Percentiles rank a stretch among this genome's conserved stretches.
Conservation (phyloP, 495 filamentous ascomycete genomes). For the Aspergillus nidulans region DNA sequence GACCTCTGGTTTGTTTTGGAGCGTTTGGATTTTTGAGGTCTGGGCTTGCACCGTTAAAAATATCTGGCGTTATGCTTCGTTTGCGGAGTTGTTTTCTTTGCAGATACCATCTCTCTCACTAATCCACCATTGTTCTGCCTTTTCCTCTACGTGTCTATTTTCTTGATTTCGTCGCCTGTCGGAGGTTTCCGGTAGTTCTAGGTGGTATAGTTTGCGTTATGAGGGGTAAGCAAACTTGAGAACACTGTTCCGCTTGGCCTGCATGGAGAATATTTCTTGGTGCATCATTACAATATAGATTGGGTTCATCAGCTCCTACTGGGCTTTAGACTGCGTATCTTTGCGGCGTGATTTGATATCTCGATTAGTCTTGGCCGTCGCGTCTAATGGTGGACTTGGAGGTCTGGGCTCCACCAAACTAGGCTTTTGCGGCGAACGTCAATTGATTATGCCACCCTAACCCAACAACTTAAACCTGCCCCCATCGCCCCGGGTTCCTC, state of each 20-base stretch:
- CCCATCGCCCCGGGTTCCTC: conserved; percentile 12
- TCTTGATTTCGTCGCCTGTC: conserved; percentile 16
- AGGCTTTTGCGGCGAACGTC: conserved; percentile 23
- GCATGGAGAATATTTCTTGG: not conserved
- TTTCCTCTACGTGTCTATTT: too few species aligned
- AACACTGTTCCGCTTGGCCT: not conserved
- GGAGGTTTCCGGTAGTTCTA: not conserved
- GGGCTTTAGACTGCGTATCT: not conserved
- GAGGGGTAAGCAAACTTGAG: not conserved
- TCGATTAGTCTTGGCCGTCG: conserved; percentile 7
- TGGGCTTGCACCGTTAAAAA: conserved; percentile 14
- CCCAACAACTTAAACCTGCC: conserved; percentile 4
- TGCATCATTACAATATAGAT: conserved; percentile 6
- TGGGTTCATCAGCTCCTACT: not conserved
- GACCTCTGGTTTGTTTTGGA: conserved; percentile 10
- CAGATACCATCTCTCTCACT: conserved; percentile 22
- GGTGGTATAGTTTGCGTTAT: conserved; percentile 4
- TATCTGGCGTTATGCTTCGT: conserved; percentile 14
- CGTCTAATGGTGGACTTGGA: conserved; percentile 10
- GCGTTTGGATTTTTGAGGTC: conserved; percentile 15
- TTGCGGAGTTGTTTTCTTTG: conserved; percentile 8
- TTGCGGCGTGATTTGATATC: conserved; percentile 4
- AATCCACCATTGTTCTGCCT: not conserved
- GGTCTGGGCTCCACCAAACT: conserved; percentile 18
- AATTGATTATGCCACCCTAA: conserved; percentile 17